Conservation (phyloP, 257 asterid genomes). For the Solanum piurae region DNA sequence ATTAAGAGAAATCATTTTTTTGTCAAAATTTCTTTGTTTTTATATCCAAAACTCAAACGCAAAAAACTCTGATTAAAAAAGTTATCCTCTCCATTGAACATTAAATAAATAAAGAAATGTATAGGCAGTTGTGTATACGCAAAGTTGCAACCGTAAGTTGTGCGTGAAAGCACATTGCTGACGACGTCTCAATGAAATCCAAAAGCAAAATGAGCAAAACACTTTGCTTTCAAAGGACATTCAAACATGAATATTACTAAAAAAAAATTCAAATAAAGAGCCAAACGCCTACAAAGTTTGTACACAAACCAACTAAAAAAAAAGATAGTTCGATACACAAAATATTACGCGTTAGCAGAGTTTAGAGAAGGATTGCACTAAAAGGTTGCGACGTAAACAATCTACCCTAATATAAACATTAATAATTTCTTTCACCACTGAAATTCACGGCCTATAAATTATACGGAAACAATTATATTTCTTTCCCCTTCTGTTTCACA, state of each 20-base stretch:
- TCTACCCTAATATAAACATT: background rate
- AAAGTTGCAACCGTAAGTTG: background rate
- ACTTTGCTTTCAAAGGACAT: background rate
- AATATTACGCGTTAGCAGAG: background rate
- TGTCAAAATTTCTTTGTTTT: too few relatives aligned
- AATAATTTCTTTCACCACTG: background rate
- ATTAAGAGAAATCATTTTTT: too few relatives aligned
- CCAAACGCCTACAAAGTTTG: background rate
- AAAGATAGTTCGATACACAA: accelerated
- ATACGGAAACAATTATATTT: background rate
- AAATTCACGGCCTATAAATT: background rate
- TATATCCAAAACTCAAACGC: accelerated
- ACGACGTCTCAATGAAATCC: background rate
- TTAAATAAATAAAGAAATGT: background rate
- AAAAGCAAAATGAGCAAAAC: background rate
- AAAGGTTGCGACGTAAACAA: background rate
- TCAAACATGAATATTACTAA: background rate
- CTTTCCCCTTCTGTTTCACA: too few relatives aligned
- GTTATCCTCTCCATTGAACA: background rate
- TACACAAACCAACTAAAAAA: background rate
- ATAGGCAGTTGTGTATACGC: background rate
- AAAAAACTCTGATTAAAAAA: accelerated
- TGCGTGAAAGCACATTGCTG: background rate
- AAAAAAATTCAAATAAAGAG: too few relatives aligned
- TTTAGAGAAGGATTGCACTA: background rate